These are phyloP conservation scores for Evernia prunastri DNA, from an alignment of 495 filamentous ascomycete species.

Conservation along the genomic window DNA sequence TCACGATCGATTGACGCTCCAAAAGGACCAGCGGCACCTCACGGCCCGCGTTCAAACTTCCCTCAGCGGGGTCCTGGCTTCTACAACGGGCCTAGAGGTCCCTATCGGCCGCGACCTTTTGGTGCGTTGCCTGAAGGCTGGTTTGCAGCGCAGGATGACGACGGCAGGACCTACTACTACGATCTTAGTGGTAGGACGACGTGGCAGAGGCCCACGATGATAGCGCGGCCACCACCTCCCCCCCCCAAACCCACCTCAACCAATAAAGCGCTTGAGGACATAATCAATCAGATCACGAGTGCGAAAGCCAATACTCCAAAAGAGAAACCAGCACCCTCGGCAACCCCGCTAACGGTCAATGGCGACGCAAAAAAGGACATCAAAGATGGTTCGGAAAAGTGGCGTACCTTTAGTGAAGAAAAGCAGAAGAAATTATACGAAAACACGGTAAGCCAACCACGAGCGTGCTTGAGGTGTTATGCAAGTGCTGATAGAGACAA, in stretches of 20 bases:
- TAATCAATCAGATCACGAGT: slow-evolving; percentile 77
- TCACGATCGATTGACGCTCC: slow-evolving; percentile 49
- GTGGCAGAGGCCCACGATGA: slow-evolving; percentile 67
- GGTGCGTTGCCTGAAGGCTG: slow-evolving; percentile 68
- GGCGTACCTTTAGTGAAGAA: slow-evolving; percentile 68
- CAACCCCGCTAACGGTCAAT: slow-evolving; percentile 39
- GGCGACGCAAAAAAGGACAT: slow-evolving; percentile 53
- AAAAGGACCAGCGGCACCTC: slow-evolving; percentile 50
- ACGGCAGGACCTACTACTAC: slow-evolving; percentile 76
- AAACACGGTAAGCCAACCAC: slow-evolving; percentile 60
- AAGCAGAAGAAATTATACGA: slow-evolving; percentile 92
- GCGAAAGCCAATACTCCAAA: slow-evolving; percentile 61
- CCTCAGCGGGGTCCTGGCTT: slow-evolving; percentile 56
- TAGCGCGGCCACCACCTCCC: slow-evolving; percentile 54
- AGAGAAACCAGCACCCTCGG: slow-evolving; percentile 46
- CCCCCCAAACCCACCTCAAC: slow-evolving; percentile 60
- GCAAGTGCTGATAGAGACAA: slow-evolving; percentile 2
- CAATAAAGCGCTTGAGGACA: slow-evolving; percentile 66
- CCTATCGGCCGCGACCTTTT: slow-evolving; percentile 47
- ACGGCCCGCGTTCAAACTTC: slow-evolving; percentile 59
- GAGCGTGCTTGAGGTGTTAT: not conserved
- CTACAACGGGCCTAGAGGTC: slow-evolving; percentile 52
- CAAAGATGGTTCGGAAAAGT: slow-evolving; percentile 65
- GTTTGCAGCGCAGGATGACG: slow-evolving; percentile 61
- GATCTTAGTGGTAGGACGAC: slow-evolving; percentile 64